Conservation (phyloP, 495 filamentous ascomycete species). For the Chlorociboria aeruginascens region DNA sequence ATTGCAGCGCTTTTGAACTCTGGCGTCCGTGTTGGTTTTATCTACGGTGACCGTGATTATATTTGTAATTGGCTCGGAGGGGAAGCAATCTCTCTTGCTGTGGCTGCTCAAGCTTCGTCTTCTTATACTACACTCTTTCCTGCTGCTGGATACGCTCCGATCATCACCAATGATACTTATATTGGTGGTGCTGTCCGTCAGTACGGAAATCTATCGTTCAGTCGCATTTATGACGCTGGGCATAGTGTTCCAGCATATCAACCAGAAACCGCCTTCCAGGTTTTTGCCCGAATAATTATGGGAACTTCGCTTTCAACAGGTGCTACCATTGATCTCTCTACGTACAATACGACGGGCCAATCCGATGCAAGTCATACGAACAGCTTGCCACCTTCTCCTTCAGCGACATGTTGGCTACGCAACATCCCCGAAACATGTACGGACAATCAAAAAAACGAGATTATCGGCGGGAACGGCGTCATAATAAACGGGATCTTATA, state of each 20-base stretch:
- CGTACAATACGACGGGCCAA: slow-evolving; percentile 42
- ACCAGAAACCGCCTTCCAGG: slow-evolving; percentile 47
- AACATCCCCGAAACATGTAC: slow-evolving; percentile 37
- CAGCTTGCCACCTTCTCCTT: slow-evolving; percentile 27
- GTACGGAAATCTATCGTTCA: slow-evolving; percentile 56
- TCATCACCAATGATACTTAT: slow-evolving; percentile 31
- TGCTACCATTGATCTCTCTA: slow-evolving; percentile 30
- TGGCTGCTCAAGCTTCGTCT: slow-evolving; percentile 34
- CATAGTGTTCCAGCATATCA: slow-evolving; percentile 65
- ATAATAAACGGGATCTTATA: slow-evolving; percentile 43
- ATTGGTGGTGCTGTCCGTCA: slow-evolving; percentile 56
- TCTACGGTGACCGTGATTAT: slow-evolving; percentile 57
- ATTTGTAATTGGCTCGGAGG: slow-evolving; percentile 60
- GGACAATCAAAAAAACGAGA: slow-evolving; percentile 29
- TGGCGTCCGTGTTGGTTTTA: slow-evolving; percentile 54
- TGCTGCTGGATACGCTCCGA: slow-evolving; percentile 42
- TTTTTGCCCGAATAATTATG: slow-evolving; percentile 53
- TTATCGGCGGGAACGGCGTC: slow-evolving; percentile 31
- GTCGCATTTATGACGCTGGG: slow-evolving; percentile 56
- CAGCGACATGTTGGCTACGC: slow-evolving; percentile 47
- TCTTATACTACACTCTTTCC: slow-evolving; percentile 32
- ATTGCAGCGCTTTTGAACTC: slow-evolving; percentile 38
- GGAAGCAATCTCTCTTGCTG: slow-evolving; percentile 42
- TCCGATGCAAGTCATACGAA: slow-evolving; percentile 33
- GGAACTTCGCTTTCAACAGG: slow-evolving; percentile 53